Evolutionary conservation across 2,329 filamentous ascomycete genomes (phyloP), one percentile per base, ranked within the genome.

Genomic region (Dothideomycetes sp.): DNA sequence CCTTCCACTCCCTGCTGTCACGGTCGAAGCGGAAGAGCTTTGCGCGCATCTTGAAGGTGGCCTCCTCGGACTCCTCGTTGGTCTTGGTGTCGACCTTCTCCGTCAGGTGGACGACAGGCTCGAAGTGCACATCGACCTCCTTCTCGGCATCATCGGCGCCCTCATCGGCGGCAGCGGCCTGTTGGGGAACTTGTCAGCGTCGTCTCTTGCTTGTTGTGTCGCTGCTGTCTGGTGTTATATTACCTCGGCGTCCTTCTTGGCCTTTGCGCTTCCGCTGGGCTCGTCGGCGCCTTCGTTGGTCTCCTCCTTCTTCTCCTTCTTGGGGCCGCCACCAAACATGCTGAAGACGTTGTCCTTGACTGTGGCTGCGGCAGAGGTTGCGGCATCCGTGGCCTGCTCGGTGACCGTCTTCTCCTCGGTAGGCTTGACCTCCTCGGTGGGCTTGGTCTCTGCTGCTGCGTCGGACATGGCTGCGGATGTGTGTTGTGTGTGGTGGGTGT

Each of bases 1-100:
- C 91, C 76, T 96, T 98, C 91, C 91, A 98, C 72, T 96, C 91
- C 64, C 81, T 81, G 54, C 75, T 77, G 39, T 94, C 86, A 54
- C 84, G 78, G 66, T 94, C 81, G 63, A 96, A 98, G 71, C 88
- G 89, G 81, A 98, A 98, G 50, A 98, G 82, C 78, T 98, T 98
- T 60, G 91, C 91, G 56, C 91, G 85, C 89, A 96, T 95, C 81
- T 96, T 96, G 79, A 96, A 98, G 30, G 79, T 73, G 71, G 94
- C 85, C 72, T 96, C 88, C 73, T 98, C 91, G 34, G 81, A 77
- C 73, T 98, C 91, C 69, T 98, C 91, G 70, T 95, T 94, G 65
- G 91, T 96, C 77, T 94, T 94, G 59, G 78, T 83, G 60, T 96
- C 89, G 56, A 96, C 82, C 72, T 93, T 91, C 73, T 98, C 86